Conservation (phyloP, 257 asterid species). For the Petunia axillaris region DNA sequence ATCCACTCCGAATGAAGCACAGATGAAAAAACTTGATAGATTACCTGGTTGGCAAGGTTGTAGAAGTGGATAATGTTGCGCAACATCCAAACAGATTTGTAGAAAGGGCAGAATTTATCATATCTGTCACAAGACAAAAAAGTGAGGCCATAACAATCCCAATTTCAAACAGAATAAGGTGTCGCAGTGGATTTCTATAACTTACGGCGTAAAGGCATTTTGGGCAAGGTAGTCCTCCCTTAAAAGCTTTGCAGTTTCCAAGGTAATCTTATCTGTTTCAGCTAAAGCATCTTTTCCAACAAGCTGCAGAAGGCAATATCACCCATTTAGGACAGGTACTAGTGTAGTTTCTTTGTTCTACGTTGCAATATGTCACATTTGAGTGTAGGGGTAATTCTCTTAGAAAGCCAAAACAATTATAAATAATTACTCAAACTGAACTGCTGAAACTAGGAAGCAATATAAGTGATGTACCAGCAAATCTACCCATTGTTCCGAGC, state of each 20-base stretch:
- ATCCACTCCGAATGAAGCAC: background rate
- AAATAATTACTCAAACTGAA: too few relatives aligned
- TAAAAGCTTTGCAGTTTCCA: constrained; percentile 98
- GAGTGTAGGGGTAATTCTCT: background rate
- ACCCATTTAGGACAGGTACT: background rate
- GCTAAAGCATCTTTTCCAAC: constrained; percentile 99
- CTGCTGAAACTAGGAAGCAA: too few relatives aligned
- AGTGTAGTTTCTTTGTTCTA: constrained; percentile 8
- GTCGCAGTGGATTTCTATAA: constrained; percentile 7
- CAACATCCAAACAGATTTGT: constrained; percentile 99
- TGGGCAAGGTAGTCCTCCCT: constrained; percentile 99
- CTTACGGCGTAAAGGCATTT: constrained; percentile 98
- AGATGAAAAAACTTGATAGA: background rate
- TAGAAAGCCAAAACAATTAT: background rate
- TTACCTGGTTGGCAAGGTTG: constrained; percentile 97
- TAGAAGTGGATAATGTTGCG: constrained; percentile 97
- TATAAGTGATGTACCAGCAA: too few relatives aligned
- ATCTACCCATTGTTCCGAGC: too few relatives aligned
- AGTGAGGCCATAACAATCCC: constrained; percentile 11
- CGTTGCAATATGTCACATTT: background rate
- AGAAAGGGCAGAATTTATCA: constrained; percentile 96
- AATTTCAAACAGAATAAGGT: background rate
- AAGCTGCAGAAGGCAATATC: constrained; percentile 63
- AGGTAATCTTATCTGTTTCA: constrained; percentile 91
- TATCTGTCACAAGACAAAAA: constrained; percentile 56